Base-by-base conservation (phyloP, 2,329 filamentous ascomycete genomes). In the Nemania abortiva region DNA sequence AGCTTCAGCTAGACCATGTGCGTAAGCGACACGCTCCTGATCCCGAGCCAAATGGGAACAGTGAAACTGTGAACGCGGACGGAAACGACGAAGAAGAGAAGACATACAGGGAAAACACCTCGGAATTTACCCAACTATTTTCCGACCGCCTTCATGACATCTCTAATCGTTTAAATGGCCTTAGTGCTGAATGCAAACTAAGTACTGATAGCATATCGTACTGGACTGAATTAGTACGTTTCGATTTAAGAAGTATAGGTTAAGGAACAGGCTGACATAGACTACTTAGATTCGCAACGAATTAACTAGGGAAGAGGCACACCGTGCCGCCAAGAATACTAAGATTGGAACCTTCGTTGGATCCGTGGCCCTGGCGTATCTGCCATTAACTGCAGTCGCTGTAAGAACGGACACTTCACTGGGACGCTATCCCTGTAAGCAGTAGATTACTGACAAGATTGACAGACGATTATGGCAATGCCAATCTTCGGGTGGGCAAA, bases 381-480 rank as follows among this genome's bases (percentile, higher is more conserved):
- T 31, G 9, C 50, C 50, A 4, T 11, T 31, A 29, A 53, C 50
- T 4, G 50, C 27, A 13, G 50, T 53, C 7, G 50, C 50, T 6
- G 50, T 53, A 53, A 34, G 50, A 53, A 34, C 11, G 15, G 5
- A 27, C 49, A 5, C 5, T 52, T 13, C 22, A 1, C 22, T 29
- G 3, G n/a, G 24, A 9, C 31, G n/a, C 27, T 1, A n/a, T n/a
- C 13, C 9, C 13, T 29, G 11, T 4, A 53, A n/a, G 18, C 11
- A 1, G 50, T 13, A 1, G 31, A 22, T n/a, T 7, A 24, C 50
- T 53, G 10, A 53, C 10, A 31, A 9, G 13, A 18, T n/a, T 9
- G n/a, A n/a, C 27, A 53, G 50, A 53, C 50, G 7, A 53, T 53
- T 10, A n/a, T 53, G n/a, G 24, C 50, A 7, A 53, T 53, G 50